Conservation (phyloP, 2,329 filamentous ascomycete genomes). For the Cladosporium phlei region DNA sequence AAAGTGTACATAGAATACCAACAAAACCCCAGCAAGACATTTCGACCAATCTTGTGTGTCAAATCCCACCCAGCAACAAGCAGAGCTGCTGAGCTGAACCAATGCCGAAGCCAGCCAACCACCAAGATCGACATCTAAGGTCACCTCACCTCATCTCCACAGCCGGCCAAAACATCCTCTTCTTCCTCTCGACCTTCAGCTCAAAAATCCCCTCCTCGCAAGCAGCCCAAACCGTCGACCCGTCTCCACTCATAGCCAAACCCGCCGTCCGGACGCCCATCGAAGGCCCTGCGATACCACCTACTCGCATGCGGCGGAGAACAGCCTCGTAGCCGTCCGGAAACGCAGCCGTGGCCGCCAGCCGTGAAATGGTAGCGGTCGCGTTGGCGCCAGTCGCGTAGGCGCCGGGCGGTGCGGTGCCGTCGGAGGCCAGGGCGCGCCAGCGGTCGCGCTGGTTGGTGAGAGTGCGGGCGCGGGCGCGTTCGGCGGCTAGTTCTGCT, state of each 20-base stretch:
- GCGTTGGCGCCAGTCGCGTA: constrained; percentile 12
- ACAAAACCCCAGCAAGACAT: no score
- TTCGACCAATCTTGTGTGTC: no score
- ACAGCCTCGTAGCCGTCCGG: constrained; percentile 25
- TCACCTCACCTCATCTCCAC: constrained; percentile 6
- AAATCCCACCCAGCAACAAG: no score
- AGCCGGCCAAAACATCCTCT: constrained; percentile 11
- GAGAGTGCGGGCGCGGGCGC: constrained; percentile 17
- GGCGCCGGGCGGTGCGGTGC: constrained; percentile 10
- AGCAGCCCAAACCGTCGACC: constrained; percentile 43
- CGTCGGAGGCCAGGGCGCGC: constrained; percentile 17
- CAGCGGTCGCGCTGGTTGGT: constrained; percentile 22
- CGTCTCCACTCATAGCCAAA: constrained; percentile 46
- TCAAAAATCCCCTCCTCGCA: constrained; percentile 71
- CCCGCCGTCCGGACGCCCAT: constrained; percentile 44
- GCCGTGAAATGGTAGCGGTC: constrained; percentile 5
- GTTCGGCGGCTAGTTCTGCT: constrained; percentile 17
- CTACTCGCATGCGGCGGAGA: constrained; percentile 17
- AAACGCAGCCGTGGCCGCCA: constrained; percentile 19
- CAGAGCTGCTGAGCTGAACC: no score
- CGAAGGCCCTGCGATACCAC: constrained; percentile 17
- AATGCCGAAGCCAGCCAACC: no score
- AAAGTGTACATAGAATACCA: no score
- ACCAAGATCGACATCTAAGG: background rate
- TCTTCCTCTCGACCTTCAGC: constrained; percentile 60